A percentile compares a stretch with the other conserved stretches of the same genome.
phyloP scores from a whole-genome alignment of 306 rosid genomes.

The Ormosia emarginata region DNA sequence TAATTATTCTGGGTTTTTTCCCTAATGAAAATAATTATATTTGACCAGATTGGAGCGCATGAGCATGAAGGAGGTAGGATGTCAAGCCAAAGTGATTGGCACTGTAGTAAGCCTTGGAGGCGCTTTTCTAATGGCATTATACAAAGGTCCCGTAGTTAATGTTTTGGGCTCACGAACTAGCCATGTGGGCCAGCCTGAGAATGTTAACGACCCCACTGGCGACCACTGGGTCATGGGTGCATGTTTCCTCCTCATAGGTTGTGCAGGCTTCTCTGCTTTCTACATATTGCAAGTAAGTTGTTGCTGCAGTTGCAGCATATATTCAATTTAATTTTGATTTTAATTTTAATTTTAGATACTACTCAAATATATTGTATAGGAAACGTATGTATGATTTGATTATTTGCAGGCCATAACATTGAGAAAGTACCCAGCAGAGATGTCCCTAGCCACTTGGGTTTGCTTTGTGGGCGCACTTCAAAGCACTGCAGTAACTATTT shows the following conservation, averaged over 20 bases:
- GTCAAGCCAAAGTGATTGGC: constrained; percentile 67
- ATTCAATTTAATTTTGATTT: neutral
- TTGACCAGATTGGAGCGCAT: constrained; percentile 48
- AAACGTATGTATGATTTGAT: neutral
- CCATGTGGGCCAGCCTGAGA: constrained; percentile 12
- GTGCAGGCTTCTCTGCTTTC: constrained; percentile 65
- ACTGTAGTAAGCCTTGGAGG: constrained; percentile 62
- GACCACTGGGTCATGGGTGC: constrained; percentile 53
- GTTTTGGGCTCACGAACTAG: constrained; percentile 6
- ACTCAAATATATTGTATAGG: neutral
- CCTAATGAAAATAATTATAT: neutral
- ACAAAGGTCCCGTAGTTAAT: constrained; percentile 62
- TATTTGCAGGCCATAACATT: constrained; percentile 54
- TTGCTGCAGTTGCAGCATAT: neutral
- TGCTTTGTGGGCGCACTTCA: constrained; percentile 63
- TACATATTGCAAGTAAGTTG: constrained; percentile 52
- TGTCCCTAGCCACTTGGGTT: constrained; percentile 66
- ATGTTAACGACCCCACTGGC: constrained; percentile 31
- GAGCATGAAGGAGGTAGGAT: constrained; percentile 41
- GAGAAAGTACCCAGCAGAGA: constrained; percentile 66
- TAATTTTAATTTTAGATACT: neutral
- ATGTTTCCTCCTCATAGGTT: constrained; percentile 51
- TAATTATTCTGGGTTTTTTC: neutral
- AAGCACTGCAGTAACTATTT: constrained; percentile 41
- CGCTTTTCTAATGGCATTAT: constrained; percentile 71